These are phyloP conservation scores for Clonostachys rhizophaga DNA, from an alignment of 2,329 filamentous ascomycete species.

Conservation along the genomic window DNA sequence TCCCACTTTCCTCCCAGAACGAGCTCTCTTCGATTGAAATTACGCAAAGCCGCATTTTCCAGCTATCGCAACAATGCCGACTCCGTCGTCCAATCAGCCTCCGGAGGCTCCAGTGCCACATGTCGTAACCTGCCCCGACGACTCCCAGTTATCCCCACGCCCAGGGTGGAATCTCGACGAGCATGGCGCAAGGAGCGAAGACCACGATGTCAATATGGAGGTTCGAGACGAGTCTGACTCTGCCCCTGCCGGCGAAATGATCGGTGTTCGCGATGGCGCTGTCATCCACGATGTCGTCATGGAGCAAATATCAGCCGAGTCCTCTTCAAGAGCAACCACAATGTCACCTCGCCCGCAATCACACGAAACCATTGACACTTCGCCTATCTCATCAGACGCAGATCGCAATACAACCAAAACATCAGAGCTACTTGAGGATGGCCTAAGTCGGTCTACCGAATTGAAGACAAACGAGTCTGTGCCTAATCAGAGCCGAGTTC, in stretches of 20 bases:
- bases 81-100: constrained; percentile 35
- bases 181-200: not conserved
- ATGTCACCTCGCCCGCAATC: constrained; percentile 36
- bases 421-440: not conserved
- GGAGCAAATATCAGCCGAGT: constrained; percentile 14
- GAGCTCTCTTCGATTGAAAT: too few species aligned
- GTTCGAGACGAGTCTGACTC: not conserved
- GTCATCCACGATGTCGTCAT: constrained; percentile 12
- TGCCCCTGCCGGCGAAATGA: constrained; percentile 7
- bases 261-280: constrained; percentile 9
- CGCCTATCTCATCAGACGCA: constrained; percentile 20
- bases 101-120: constrained; percentile 28
- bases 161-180: not conserved
- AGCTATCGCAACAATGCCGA: constrained; percentile 30
- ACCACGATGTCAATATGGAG: not conserved
- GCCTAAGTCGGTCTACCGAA: not conserved
- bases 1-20: too few species aligned
- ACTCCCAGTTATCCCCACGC: constrained; percentile 15
- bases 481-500: not conserved
- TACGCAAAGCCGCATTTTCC: not conserved
- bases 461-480: not conserved
- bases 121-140: constrained; percentile 37
- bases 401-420: constrained; percentile 26
- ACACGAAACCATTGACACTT: constrained; percentile 21
- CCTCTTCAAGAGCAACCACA: constrained; percentile 32